These are phyloP conservation scores for Apiospora sp. DNA, from an alignment of 2,329 filamentous ascomycete species.

Conservation along the genomic window DNA sequence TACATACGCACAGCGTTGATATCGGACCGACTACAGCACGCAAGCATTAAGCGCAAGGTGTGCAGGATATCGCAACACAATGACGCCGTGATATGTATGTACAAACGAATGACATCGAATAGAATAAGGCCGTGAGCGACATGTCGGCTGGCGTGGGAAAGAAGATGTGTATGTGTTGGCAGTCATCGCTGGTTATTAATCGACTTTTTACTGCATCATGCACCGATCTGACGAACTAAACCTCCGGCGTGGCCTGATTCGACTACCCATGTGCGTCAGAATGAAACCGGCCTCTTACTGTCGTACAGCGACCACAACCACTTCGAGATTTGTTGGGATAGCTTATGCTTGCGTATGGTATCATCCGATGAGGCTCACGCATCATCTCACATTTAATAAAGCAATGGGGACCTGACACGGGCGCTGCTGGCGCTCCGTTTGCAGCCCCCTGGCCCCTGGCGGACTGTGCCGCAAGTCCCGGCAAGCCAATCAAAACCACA, in stretches of 20 bases:
- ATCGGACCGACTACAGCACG: slow-evolving; percentile 15
- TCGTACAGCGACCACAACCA: neutral
- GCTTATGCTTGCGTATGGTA: neutral
- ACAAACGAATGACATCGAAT: neutral
- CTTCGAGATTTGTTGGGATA: neutral
- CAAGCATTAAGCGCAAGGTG: neutral
- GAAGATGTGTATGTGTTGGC: slow-evolving; percentile 1
- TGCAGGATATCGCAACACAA: neutral
- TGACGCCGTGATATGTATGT: slow-evolving; percentile 3
- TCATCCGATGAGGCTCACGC: neutral
- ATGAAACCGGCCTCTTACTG: slow-evolving; percentile 4
- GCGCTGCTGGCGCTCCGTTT: slow-evolving; percentile 11
- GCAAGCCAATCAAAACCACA: neutral
- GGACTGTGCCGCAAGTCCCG: neutral
- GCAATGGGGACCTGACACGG: neutral
- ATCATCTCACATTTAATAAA: neutral
- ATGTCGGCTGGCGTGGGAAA: slow-evolving; percentile 8
- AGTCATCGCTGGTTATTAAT: neutral
- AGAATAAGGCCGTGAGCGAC: neutral
- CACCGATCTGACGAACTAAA: neutral
- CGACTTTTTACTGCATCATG: slow-evolving; percentile 7
- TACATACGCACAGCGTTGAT: neutral
- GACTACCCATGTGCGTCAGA: slow-evolving; percentile 6
- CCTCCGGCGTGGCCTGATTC: neutral
- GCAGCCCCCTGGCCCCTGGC: neutral